Percentiles rank a stretch among this genome's conserved stretches.
Conservation (phyloP, 1,284 basidiomycete species). For the Ceratobasidium theobromae region DNA sequence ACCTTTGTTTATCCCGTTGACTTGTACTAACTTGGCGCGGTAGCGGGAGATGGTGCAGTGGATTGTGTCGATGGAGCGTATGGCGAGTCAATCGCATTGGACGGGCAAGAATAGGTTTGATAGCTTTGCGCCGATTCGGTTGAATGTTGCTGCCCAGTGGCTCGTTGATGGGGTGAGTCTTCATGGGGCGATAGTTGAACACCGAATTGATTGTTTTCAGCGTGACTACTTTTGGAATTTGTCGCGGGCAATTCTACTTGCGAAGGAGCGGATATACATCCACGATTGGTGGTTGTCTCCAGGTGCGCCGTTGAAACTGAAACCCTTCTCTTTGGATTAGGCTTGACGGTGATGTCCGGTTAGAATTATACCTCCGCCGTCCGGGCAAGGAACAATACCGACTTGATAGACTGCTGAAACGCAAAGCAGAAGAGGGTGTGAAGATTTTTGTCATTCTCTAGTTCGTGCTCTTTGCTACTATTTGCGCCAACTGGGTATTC, state of each 20-base stretch:
- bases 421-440: constrained; percentile 94
- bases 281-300: constrained; percentile 96
- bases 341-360: constrained; percentile 38
- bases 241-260: constrained; percentile 89
- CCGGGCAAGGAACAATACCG: constrained; percentile 86
- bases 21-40: constrained; percentile 4
- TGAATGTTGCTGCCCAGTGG: constrained; percentile 97
- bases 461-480: constrained; percentile 48
- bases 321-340: background rate
- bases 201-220: constrained; percentile 45
- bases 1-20: constrained; percentile 8
- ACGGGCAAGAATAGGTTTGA: constrained; percentile 84
- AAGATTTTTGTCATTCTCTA: constrained; percentile 97
- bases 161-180: constrained; percentile 89
- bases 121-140: constrained; percentile 90
- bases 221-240: constrained; percentile 98
- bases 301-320: too few relatives aligned
- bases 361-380: constrained; percentile 81
- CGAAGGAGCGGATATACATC: constrained; percentile 87
- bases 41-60: constrained; percentile 97
- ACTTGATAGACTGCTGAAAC: constrained; percentile 83
- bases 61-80: constrained; percentile 88
- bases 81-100: constrained; percentile 78
- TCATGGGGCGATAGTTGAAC: background rate
- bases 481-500: background rate